Percentiles rank a stretch among this genome's conserved stretches.
Conservation (phyloP, 495 filamentous ascomycete genomes). For the Collariella sp. region DNA sequence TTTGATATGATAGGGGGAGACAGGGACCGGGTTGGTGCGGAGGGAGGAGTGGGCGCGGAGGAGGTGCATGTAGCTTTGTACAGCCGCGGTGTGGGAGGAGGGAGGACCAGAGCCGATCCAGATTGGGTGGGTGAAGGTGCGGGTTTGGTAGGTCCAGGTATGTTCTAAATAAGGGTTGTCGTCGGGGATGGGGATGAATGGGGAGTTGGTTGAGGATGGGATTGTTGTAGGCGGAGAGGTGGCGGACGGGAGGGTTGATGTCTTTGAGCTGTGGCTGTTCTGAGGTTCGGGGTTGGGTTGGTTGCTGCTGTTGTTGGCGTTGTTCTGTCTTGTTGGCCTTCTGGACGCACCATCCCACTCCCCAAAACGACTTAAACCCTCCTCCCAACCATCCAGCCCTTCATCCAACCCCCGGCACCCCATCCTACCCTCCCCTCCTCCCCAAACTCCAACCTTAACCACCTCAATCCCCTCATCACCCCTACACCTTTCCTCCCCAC, state of each 20-base stretch:
- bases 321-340: background rate
- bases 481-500: slow-evolving; percentile 18
- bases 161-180: background rate
- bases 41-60: slow-evolving; percentile 19
- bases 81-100: slow-evolving; percentile 11
- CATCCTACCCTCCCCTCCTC: slow-evolving; percentile 18
- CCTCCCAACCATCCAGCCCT: slow-evolving; percentile 20
- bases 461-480: slow-evolving; percentile 31
- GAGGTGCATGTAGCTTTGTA: slow-evolving; percentile 34
- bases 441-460: slow-evolving; percentile 38
- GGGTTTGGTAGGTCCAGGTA: slow-evolving; percentile 19
- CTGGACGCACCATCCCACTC: slow-evolving; percentile 14
- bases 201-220: background rate
- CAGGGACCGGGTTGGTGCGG: slow-evolving; percentile 25
- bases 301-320: background rate
- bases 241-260: background rate
- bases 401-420: slow-evolving; percentile 15
- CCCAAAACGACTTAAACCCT: slow-evolving; percentile 31
- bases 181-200: background rate
- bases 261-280: background rate
- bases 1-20: slow-evolving; percentile 31
- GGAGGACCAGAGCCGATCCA: slow-evolving; percentile 29
- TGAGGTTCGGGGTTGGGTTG: background rate
- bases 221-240: background rate
- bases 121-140: slow-evolving; percentile 22